A percentile compares a stretch with the other conserved stretches of the same genome.
phyloP scores from a whole-genome alignment of 2,329 filamentous ascomycete genomes.

The Stemphylium beticola region DNA sequence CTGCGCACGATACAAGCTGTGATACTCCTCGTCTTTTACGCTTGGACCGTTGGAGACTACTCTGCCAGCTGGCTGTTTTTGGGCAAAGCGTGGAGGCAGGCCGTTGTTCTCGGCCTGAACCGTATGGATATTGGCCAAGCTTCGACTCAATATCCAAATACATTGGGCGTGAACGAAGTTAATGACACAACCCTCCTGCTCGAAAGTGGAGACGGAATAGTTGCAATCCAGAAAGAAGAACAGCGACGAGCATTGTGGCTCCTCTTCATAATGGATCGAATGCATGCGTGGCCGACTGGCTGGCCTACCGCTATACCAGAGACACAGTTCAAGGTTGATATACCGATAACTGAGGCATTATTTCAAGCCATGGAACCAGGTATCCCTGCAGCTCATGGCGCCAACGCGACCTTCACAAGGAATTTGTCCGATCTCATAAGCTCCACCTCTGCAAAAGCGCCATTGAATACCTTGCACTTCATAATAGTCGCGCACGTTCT shows the following conservation, averaged over 20 bases:
- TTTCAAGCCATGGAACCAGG: slow-evolving; percentile 31
- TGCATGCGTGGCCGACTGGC: slow-evolving; percentile 29
- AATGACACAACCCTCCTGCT: background rate
- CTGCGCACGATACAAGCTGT: slow-evolving; percentile 37
- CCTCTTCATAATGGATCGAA: slow-evolving; percentile 40
- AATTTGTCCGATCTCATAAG: slow-evolving; percentile 31
- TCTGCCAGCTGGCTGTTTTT: slow-evolving; percentile 38
- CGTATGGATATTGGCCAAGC: slow-evolving; percentile 30
- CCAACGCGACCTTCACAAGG: slow-evolving; percentile 28
- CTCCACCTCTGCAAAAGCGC: slow-evolving; percentile 8
- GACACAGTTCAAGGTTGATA: slow-evolving; percentile 39
- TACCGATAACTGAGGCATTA: slow-evolving; percentile 29
- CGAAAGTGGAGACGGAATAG: slow-evolving; percentile 8
- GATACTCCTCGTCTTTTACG: slow-evolving; percentile 31
- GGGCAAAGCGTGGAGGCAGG: slow-evolving; percentile 44
- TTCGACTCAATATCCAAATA: background rate
- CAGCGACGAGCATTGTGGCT: slow-evolving; percentile 38
- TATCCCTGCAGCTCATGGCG: background rate
- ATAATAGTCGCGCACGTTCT: slow-evolving; percentile 35
- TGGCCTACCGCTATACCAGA: slow-evolving; percentile 40
- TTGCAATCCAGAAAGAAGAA: slow-evolving; percentile 35
- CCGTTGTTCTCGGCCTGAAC: slow-evolving; percentile 36
- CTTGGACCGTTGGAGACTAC: slow-evolving; percentile 35
- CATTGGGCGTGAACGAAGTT: background rate
- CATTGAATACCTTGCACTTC: slow-evolving; percentile 32